A percentile compares a stretch with the other conserved stretches of the same genome.
phyloP scores from a whole-genome alignment of 345 rosid species.

The Populus alba region DNA sequence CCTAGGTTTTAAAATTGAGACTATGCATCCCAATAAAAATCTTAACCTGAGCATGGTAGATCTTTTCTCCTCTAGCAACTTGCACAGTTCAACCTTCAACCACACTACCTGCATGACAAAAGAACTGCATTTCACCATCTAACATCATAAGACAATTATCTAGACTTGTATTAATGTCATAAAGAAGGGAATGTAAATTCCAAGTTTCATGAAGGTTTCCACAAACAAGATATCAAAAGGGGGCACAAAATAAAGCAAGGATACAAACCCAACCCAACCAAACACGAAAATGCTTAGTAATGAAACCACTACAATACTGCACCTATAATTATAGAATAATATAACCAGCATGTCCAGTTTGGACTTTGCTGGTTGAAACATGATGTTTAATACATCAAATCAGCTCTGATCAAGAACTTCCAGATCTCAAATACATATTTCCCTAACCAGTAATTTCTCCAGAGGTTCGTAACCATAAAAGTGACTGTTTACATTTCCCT shows the following conservation, averaged over 20 bases:
- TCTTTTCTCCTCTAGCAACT: conserved; percentile 93
- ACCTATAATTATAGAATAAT: background rate
- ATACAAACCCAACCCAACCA: background rate
- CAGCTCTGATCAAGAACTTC: background rate
- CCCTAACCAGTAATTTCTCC: background rate
- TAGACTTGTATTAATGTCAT: background rate
- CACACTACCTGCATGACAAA: conserved; percentile 63
- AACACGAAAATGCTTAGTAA: background rate
- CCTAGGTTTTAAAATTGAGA: background rate
- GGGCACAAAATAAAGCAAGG: background rate
- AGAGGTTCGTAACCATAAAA: background rate
- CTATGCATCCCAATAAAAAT: background rate
- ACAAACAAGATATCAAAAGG: background rate
- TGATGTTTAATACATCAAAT: background rate
- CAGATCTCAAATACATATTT: background rate
- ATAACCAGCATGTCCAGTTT: background rate
- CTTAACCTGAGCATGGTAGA: conserved; percentile 82
- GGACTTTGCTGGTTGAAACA: background rate
- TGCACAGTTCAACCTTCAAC: conserved; percentile 94
- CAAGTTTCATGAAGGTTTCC: background rate
- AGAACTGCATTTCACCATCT: background rate
- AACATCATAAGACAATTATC: background rate
- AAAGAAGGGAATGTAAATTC: background rate
- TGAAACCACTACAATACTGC: background rate
- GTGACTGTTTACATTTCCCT: background rate